A percentile compares a stretch with the other conserved stretches of the same genome.
Evolutionary conservation across 208 protist genomes (phyloP).

Genomic region (Crithidia acanthocephali): DNA sequence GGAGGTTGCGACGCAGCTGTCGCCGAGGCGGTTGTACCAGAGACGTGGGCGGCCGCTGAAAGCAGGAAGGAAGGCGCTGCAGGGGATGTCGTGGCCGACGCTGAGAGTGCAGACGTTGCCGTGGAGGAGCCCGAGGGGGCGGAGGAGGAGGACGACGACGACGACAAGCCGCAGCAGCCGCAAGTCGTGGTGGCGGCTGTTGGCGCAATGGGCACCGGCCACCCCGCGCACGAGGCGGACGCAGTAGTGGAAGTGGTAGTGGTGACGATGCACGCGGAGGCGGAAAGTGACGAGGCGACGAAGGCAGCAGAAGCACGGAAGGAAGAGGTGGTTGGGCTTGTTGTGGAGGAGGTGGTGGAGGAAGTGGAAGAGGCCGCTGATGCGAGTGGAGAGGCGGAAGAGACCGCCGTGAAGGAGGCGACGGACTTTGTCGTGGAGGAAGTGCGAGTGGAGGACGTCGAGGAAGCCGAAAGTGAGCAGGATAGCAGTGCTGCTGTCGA

Average conservation of each 20-base stretch:
- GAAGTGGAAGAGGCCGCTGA: not conserved
- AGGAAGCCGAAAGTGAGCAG: not conserved
- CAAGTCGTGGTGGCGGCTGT: constrained; percentile 4
- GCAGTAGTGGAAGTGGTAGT: not conserved
- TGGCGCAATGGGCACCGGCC: not conserved
- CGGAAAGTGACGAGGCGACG: too few species aligned
- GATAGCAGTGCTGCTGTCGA: not conserved
- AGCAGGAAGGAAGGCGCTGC: too few species aligned
- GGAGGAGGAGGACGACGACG: not conserved
- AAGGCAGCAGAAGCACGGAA: not conserved
- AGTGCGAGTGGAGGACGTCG: not conserved
- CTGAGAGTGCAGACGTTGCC: not conserved
- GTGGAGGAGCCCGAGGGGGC: not conserved
- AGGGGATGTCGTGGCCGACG: too few species aligned
- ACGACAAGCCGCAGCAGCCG: constrained; percentile 1
- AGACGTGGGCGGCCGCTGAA: too few species aligned
- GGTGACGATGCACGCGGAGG: not conserved
- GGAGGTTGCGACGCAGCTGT: too few species aligned
- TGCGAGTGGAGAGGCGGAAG: not conserved
- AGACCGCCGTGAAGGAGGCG: not conserved
- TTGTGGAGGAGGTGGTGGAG: not conserved
- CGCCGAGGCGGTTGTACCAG: too few species aligned
- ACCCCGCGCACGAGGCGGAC: not conserved
- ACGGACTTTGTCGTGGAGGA: not conserved
- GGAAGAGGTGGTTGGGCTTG: not conserved